Evolutionary conservation across 2,329 filamentous ascomycete genomes (phyloP), one percentile per base, ranked within the genome.

Genomic region (Eurotiales sp.): DNA sequence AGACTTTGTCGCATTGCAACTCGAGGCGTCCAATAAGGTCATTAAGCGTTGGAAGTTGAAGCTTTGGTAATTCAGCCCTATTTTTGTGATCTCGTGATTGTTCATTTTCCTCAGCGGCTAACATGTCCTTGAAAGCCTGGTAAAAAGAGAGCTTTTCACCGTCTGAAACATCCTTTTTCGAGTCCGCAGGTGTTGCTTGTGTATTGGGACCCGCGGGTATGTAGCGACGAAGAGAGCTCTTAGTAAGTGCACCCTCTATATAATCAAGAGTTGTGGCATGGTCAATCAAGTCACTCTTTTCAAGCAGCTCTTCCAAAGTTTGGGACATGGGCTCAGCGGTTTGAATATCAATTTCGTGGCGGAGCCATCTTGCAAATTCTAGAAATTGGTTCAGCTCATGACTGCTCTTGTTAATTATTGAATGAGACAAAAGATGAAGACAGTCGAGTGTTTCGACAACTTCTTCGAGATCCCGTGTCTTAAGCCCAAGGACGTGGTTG

Each of bases 301-400:
- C 90, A 21, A 84, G 79, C 40, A 87, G 76, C 56, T 96, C 92
- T 19, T 90, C 84, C 7, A 77, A 72, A 15, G 75, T 75, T 42
- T 79, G 73, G 1, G 77, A 78, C 14, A 77, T 76, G 0, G 83
- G 74, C 59, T 87, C 72, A 64, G 86, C 83, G 5, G 82, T 82
- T 41, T 92, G 80, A 12, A 86, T 81, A 57, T 95, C 88, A 53
- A 96, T 92, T 61, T 91, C 85, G 61, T 90, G 81, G 29, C 85
- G 83, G 46, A 97, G 74, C 92, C 92, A 97, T 48, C 79, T 77
- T 0, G 88, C 91, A 64, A 96, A 97, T 4, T 82, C 79, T 2
- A 74, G 67, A 61, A 95, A 97, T 45, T 90, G 80, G 22, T 84
- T 79, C 14, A 92, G 79, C 68, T 97, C 92, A 50, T 87, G 83